Evolutionary conservation across 805 yeast genomes (phyloP).

Genomic region (Starmera amethionina): DNA sequence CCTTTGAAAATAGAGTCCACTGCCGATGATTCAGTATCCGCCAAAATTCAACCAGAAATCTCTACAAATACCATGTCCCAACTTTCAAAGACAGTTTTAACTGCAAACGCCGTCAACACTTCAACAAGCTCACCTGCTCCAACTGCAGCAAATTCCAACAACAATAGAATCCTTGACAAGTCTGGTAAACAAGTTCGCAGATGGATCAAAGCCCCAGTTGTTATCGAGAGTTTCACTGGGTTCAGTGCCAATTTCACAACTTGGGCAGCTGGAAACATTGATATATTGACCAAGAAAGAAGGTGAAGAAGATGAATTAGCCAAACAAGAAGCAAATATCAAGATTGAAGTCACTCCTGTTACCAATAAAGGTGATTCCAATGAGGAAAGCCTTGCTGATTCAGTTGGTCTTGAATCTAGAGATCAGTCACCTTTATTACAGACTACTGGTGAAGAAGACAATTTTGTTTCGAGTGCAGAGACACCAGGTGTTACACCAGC

Average conservation of each 20-base stretch:
- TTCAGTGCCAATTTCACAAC: slow-evolving; percentile 23
- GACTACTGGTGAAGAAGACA: slow-evolving; percentile 7
- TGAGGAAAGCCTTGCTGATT: too few relatives aligned
- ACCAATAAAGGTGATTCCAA: too few relatives aligned
- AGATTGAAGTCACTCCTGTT: too few relatives aligned
- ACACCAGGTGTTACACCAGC: slow-evolving; percentile 11
- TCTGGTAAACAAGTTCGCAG: slow-evolving; percentile 32
- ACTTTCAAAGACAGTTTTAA: background rate
- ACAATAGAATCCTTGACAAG: slow-evolving; percentile 28
- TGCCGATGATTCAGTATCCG: background rate
- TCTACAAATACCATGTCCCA: background rate
- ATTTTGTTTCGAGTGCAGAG: slow-evolving; percentile 9
- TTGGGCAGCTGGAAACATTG: slow-evolving; percentile 27
- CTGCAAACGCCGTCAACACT: background rate
- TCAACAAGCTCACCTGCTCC: background rate
- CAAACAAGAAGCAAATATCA: too few relatives aligned
- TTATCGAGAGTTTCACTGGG: slow-evolving; percentile 36
- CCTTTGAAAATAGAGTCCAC: background rate
- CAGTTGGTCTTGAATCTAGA: slow-evolving; percentile 8
- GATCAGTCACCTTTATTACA: slow-evolving; percentile 12
- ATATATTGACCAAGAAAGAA: background rate
- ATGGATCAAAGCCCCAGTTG: slow-evolving; percentile 32
- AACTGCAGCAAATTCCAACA: background rate
- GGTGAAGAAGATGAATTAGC: slow-evolving; percentile 1
- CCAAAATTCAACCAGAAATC: background rate